Conservation (phyloP, 2,329 filamentous ascomycete genomes). For the Fonsecaea monophora region DNA sequence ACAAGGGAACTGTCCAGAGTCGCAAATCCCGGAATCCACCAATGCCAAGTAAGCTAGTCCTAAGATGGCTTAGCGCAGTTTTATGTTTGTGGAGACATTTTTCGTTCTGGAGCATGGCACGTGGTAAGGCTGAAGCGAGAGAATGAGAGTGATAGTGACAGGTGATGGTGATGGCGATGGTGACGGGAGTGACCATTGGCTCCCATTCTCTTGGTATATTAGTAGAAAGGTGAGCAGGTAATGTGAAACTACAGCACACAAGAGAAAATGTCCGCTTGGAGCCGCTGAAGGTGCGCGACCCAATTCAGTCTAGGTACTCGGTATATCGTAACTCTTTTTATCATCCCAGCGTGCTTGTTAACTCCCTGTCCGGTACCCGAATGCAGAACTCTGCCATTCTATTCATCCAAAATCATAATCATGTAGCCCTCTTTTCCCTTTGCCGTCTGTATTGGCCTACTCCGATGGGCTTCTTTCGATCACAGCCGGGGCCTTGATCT, state of each 20-base stretch:
- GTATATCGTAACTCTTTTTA: neutral
- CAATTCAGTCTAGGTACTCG: neutral
- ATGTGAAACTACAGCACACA: neutral
- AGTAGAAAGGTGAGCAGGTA: neutral
- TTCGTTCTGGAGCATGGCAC: neutral
- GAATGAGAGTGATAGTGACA: no score
- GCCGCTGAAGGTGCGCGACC: neutral
- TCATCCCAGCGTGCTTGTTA: neutral
- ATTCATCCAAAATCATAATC: slow-evolving; percentile 1
- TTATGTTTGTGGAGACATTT: neutral
- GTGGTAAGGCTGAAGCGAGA: neutral
- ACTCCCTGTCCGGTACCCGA: neutral
- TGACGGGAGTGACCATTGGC: no score
- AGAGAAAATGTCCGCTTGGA: neutral
- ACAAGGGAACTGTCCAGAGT: slow-evolving; percentile 19
- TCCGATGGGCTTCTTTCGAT: slow-evolving; percentile 62
- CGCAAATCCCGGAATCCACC: slow-evolving; percentile 9
- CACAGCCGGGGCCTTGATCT: slow-evolving; percentile 68
- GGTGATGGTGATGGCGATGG: neutral
- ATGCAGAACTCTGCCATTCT: neutral
- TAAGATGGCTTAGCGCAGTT: neutral
- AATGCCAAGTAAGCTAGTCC: slow-evolving; percentile 9
- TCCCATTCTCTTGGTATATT: no score
- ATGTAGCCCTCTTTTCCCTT: neutral
- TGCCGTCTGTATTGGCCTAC: neutral